phyloP scores from a whole-genome alignment of 1,284 basidiomycete species.

The Rhodotorula sp. region DNA sequence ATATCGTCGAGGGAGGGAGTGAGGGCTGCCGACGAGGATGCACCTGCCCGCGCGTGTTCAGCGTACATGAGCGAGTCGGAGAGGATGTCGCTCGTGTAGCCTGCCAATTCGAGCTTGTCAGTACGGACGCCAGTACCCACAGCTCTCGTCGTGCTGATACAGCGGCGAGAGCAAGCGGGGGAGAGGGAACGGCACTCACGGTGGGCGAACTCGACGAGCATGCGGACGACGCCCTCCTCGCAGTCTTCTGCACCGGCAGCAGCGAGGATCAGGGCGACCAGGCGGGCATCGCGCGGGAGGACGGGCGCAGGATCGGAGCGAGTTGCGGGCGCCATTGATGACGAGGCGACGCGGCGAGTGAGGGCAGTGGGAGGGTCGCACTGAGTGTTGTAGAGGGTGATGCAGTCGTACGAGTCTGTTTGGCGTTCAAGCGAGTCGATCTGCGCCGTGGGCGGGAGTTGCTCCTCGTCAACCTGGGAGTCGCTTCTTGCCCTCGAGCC shows the following conservation, averaged over 20 bases:
- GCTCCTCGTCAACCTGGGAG: too few species aligned
- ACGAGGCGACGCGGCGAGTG: too few species aligned
- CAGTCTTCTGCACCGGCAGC: slow-evolving; percentile 93
- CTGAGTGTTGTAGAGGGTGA: too few species aligned
- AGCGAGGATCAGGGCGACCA: slow-evolving; percentile 88
- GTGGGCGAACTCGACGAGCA: slow-evolving; percentile 93
- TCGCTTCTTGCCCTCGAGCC: too few species aligned
- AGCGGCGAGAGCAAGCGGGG: background rate
- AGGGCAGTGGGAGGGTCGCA: background rate
- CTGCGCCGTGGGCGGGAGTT: too few species aligned
- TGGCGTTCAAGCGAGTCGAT: too few species aligned
- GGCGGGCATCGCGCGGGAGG: slow-evolving; percentile 78
- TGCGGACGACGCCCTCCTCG: slow-evolving; percentile 89
- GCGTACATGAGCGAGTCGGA: slow-evolving; percentile 88
- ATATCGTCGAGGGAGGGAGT: slow-evolving; percentile 73
- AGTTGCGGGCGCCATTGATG: slow-evolving; percentile 1
- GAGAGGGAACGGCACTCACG: slow-evolving; percentile 53
- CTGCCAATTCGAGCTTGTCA: slow-evolving; percentile 42
- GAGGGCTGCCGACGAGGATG: background rate
- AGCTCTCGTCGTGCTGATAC: background rate
- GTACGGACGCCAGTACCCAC: too few species aligned
- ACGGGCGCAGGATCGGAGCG: slow-evolving; percentile 9
- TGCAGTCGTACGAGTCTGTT: too few species aligned
- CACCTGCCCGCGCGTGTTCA: slow-evolving; percentile 68
- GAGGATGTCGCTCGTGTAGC: slow-evolving; percentile 87